Base-by-base conservation (phyloP, 345 rosid species). In the Heritiera fomes region DNA sequence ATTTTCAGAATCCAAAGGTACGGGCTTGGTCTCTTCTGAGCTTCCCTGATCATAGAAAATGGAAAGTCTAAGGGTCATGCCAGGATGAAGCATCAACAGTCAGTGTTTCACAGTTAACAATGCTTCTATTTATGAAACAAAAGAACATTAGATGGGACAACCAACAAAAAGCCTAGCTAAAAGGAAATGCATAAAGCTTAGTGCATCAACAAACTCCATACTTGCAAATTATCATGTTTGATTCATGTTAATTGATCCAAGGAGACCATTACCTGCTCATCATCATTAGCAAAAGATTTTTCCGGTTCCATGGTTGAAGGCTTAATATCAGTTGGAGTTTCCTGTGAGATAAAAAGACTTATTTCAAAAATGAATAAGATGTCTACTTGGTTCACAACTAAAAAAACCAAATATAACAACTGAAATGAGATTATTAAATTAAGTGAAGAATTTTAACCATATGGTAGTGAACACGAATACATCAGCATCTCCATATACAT, bases 1-100 rank as follows among this genome's bases (percentile, higher is more conserved):
- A 71, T 73, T 79, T 41, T 73, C 76, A 53, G 85, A 53, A 75
- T 73, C 82, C 74, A 78, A 41, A 56, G 76, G 77, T 40, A 47
- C 77, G 50, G 85, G 87, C 61, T 87, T 87, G 61, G 59, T 80
- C 68, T 87, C 90, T 56, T 76, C 83, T 71, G 83, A 83, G 81
- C 88, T 87, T 71, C 73, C 90, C 90, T 87, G 78, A 75, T 77
- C 18, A 79, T 71, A 73, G 59, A 67, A 68, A 46, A 81, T 45
- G 12, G 73, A 43, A 80, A 20, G 79, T 47, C 34, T 60, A 75
- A 13, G 53, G 67, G 58, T 75, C 59, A 79, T 63, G 62, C n/a
- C 68, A 77, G 59, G n/a, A 20, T 64, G 45, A 43, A 65, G 40
- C 32, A 72, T 56, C 47, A 73, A 53, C 50, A 43, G 28, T 67